A percentile compares a stretch with the other conserved stretches of the same genome.
phyloP scores from a whole-genome alignment of 495 filamentous ascomycete species.

The Neurospora sp. region DNA sequence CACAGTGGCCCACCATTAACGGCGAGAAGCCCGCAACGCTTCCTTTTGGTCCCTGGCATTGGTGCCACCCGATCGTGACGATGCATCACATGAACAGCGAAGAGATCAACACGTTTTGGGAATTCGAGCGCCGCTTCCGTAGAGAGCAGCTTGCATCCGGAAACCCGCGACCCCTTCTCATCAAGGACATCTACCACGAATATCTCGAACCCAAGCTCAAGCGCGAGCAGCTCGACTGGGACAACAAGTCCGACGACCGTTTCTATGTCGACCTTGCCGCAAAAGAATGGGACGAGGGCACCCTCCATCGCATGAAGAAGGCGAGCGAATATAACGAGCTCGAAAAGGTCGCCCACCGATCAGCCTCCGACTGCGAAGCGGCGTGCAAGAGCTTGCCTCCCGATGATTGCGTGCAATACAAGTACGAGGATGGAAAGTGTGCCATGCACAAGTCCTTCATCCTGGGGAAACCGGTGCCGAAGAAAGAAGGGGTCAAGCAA shows the following conservation, averaged over 20 bases:
- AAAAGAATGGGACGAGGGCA: constrained; percentile 15
- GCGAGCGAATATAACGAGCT: constrained; percentile 16
- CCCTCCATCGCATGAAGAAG: constrained; percentile 21
- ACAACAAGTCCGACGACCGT: constrained; percentile 36
- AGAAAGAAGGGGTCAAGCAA: constrained; percentile 6
- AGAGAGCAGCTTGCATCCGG: constrained; percentile 5
- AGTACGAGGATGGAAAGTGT: constrained; percentile 24
- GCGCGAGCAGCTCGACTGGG: constrained; percentile 34
- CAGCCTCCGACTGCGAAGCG: constrained; percentile 30
- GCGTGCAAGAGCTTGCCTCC: constrained; percentile 27
- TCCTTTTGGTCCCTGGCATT: constrained; percentile 41
- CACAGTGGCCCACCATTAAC: constrained; percentile 47
- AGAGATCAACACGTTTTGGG: constrained; percentile 44
- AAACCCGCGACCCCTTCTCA: constrained; percentile 18
- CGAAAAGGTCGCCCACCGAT: constrained; percentile 30
- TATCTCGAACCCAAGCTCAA: constrained; percentile 29
- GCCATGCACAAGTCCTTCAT: constrained; percentile 17
- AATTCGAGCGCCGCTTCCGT: constrained; percentile 34
- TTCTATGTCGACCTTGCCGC: constrained; percentile 23
- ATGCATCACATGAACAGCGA: constrained; percentile 51
- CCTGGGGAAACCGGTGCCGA: constrained; percentile 23
- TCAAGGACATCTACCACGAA: constrained; percentile 37
- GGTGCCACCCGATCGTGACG: constrained; percentile 51
- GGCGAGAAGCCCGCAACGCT: constrained; percentile 43
- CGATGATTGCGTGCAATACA: constrained; percentile 30